These are phyloP conservation scores for Jamesozyma spencerorum DNA, from an alignment of 805 yeast genomes.

Conservation along the genomic window DNA sequence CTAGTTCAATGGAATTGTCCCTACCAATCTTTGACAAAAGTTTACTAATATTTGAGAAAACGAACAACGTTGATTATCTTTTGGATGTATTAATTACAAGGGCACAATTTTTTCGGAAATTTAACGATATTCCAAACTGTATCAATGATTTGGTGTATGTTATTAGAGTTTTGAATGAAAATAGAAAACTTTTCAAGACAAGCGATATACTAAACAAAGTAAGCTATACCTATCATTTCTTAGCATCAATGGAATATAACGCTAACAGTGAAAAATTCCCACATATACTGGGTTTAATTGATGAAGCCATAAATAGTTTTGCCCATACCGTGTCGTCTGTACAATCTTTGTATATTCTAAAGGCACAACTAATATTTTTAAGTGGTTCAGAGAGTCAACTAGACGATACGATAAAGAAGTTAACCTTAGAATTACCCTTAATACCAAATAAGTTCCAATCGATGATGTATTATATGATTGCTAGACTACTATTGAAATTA, in stretches of 20 bases:
- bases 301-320: constrained; percentile 7
- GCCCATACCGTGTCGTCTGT: constrained; percentile 9
- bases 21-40: constrained; percentile 13
- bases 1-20: constrained; percentile 5
- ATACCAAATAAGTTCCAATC: constrained; percentile 6
- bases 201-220: constrained; percentile 11
- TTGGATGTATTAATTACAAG: constrained; percentile 16
- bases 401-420: constrained; percentile 3
- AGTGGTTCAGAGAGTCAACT: constrained; percentile 2
- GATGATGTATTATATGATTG: constrained; percentile 12
- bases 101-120: constrained; percentile 17
- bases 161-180: constrained; percentile 9
- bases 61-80: constrained; percentile 8
- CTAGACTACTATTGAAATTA: constrained; percentile 9
- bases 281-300: constrained; percentile 5
- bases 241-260: constrained; percentile 10
- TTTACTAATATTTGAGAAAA: constrained; percentile 7
- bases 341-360: constrained; percentile 9
- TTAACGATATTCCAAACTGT: constrained; percentile 8
- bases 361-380: constrained; percentile 7
- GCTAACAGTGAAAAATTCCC: constrained; percentile 1
- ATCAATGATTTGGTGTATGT: constrained; percentile 10
- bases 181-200: constrained; percentile 4
- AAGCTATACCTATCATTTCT: constrained; percentile 10
- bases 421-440: constrained; percentile 7